phyloP scores from a whole-genome alignment of 2,329 filamentous ascomycete genomes.

The Fusarium neocosmosporiellum region DNA sequence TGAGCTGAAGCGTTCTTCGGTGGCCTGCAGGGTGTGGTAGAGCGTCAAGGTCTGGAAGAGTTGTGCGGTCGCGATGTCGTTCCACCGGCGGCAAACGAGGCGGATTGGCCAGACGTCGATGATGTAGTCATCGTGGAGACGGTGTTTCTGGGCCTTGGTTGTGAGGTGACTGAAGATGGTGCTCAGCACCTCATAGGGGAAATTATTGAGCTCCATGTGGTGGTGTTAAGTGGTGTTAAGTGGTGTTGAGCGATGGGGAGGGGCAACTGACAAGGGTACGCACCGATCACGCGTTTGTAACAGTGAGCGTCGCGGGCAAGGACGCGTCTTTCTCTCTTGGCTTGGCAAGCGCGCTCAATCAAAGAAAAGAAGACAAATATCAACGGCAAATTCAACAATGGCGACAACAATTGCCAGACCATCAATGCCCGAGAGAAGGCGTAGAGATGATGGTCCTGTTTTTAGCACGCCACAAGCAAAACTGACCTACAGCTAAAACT shows the following conservation, averaged over 20 bases:
- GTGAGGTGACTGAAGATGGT: background rate
- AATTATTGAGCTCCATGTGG: background rate
- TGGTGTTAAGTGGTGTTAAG: background rate
- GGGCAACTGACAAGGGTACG: background rate
- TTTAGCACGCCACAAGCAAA: background rate
- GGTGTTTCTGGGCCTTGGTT: background rate
- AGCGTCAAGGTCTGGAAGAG: slow-evolving; percentile 4
- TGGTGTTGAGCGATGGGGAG: background rate
- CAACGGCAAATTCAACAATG: background rate
- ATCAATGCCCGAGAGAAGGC: background rate
- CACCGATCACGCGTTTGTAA: background rate
- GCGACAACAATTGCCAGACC: background rate
- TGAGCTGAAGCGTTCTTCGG: rapidly evolving
- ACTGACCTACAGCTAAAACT: background rate
- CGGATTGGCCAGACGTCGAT: background rate
- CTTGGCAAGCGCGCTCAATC: background rate
- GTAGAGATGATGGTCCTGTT: background rate
- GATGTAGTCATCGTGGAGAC: rapidly evolving
- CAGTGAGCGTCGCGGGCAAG: background rate
- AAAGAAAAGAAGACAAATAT: background rate
- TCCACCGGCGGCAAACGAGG: slow-evolving; percentile 25
- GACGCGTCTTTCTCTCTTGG: background rate
- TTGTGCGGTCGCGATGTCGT: background rate
- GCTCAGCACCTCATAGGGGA: slow-evolving; percentile 13
- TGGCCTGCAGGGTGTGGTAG: rapidly evolving